phyloP scores from a whole-genome alignment of 768 basidiomycete genomes.

The Trametes cubensis region DNA sequence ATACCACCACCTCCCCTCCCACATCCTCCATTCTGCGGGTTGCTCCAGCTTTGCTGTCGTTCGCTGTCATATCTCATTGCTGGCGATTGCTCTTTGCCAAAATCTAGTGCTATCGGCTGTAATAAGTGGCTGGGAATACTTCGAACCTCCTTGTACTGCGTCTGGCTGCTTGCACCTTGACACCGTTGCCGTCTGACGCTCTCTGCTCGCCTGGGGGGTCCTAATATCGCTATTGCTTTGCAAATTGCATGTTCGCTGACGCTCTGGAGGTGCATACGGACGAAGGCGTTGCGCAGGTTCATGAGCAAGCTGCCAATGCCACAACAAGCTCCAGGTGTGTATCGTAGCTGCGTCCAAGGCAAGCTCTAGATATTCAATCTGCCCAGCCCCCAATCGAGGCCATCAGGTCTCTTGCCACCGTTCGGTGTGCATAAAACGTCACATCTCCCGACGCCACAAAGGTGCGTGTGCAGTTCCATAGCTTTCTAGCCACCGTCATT shows the following conservation, averaged over 20 bases:
- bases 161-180: neutral
- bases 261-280: neutral
- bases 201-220: neutral
- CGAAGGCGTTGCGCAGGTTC: neutral
- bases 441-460: conserved; percentile 39
- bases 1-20: conserved; percentile 19
- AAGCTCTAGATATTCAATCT: neutral
- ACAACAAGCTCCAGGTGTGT: conserved; percentile 15
- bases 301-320: neutral
- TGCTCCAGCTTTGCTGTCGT: neutral
- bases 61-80: neutral
- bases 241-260: conserved; percentile 6
- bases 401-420: conserved; percentile 13
- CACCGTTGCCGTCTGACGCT: neutral
- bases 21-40: neutral
- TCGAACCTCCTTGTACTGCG: neutral
- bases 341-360: neutral
- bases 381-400: conserved; percentile 1
- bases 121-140: neutral
- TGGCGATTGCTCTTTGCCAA: neutral
- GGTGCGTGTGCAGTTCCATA: conserved; percentile 29
- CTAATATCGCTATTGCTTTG: neutral
- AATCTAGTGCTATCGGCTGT: neutral
- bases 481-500: neutral
- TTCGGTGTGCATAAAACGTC: conserved; percentile 22